Percentiles rank a stretch among this genome's conserved stretches.
phyloP scores from a whole-genome alignment of 2,329 filamentous ascomycete species.

The Pleochaeta shiraiana region DNA sequence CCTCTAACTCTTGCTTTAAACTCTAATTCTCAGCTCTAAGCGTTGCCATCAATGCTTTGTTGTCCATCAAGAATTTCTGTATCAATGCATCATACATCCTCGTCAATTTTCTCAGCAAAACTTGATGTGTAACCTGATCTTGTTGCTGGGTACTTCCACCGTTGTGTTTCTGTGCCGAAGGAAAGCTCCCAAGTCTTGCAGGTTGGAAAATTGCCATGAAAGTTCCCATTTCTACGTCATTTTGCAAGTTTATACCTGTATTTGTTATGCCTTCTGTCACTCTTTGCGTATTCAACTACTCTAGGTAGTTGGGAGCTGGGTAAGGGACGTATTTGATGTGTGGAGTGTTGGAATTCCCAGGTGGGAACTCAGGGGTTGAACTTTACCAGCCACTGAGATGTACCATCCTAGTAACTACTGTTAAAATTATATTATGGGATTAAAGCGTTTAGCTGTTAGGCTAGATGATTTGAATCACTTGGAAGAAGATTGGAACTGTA shows the following conservation, averaged over 20 bases:
- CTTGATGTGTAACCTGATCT: not conserved
- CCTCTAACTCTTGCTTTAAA: not conserved
- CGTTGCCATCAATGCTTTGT: not conserved
- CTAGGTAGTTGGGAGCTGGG: not conserved
- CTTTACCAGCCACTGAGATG: too few relatives aligned
- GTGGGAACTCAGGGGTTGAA: too few relatives aligned
- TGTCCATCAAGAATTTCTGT: not conserved
- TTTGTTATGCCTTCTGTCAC: not conserved
- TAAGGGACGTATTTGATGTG: not conserved
- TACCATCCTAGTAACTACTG: too few relatives aligned
- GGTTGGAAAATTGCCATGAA: not conserved
- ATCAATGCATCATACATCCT: not conserved
- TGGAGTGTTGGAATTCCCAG: too few relatives aligned
- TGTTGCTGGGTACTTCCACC: not conserved
- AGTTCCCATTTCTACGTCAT: not conserved
- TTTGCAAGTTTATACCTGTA: not conserved
- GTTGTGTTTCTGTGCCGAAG: not conserved
- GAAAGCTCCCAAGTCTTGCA: not conserved
- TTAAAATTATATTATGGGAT: too few relatives aligned
- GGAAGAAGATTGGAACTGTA: too few relatives aligned
- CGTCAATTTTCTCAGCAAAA: not conserved
- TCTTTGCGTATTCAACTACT: not conserved
- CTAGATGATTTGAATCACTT: too few relatives aligned
- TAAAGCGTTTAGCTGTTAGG: too few relatives aligned
- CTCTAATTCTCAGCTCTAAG: not conserved